These are phyloP conservation scores for Leishmania braziliensis DNA, from an alignment of 208 protist genomes.

Conservation along the genomic window DNA sequence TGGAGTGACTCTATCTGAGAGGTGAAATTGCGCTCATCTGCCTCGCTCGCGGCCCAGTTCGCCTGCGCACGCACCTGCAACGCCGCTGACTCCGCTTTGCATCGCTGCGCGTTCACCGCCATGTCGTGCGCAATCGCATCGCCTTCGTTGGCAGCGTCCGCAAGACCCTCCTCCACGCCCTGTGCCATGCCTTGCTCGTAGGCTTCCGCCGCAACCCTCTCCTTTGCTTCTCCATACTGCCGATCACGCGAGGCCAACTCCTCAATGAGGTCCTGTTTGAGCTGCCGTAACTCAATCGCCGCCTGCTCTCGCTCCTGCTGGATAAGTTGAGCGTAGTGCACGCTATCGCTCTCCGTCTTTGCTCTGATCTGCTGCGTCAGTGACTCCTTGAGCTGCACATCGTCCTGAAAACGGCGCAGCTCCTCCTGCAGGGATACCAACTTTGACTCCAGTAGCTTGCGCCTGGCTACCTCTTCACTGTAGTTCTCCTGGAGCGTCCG, in stretches of 20 bases:
- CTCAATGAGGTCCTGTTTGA: constrained; percentile 66
- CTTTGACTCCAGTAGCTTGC: constrained; percentile 57
- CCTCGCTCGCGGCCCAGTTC: constrained; percentile 38
- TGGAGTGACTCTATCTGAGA: constrained; percentile 47
- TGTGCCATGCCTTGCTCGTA: constrained; percentile 64
- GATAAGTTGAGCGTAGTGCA: constrained; percentile 64
- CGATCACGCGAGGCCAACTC: constrained; percentile 54
- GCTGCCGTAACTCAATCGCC: constrained; percentile 52
- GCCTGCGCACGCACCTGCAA: constrained; percentile 52
- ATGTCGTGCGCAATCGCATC: constrained; percentile 55
- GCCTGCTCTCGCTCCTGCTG: constrained; percentile 69
- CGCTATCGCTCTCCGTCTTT: constrained; percentile 70
- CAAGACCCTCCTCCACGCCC: constrained; percentile 59
- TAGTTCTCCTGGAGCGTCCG: constrained; percentile 38
- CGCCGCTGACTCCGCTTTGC: constrained; percentile 53
- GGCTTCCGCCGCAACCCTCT: constrained; percentile 47
- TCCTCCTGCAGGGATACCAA: constrained; percentile 45
- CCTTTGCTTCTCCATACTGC: constrained; percentile 56
- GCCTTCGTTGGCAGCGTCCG: constrained; percentile 46
- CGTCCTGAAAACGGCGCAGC: constrained; percentile 43
- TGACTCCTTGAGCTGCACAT: constrained; percentile 52
- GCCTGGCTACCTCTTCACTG: constrained; percentile 37
- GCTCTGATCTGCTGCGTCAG: constrained; percentile 50
- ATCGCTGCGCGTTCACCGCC: constrained; percentile 48
- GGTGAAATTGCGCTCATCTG: constrained; percentile 41